Conservation (phyloP, 208 protist species). For the Leptomonas pyrrhocoris region DNA sequence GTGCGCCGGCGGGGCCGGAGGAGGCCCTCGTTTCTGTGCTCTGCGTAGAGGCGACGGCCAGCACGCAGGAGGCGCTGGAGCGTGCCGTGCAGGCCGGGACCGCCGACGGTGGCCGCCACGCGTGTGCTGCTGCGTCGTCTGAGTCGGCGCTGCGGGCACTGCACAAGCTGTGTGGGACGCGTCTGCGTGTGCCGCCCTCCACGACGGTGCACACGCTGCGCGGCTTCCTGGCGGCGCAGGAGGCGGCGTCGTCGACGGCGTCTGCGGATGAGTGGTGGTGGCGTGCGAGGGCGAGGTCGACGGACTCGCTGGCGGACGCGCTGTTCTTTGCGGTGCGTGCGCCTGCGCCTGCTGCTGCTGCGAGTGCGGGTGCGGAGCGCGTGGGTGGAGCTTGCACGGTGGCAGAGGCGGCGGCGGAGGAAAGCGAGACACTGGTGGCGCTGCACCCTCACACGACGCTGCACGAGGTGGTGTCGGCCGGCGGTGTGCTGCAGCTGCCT, state of each 20-base stretch:
- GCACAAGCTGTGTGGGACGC: conserved; percentile 23
- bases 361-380: neutral
- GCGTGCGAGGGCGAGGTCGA: neutral
- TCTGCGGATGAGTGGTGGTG: no score
- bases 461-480: conserved; percentile 18
- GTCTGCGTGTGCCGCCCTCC: conserved; percentile 20
- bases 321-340: conserved; percentile 25
- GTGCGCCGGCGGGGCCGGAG: conserved; percentile 3
- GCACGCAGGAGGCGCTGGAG: conserved; percentile 14
- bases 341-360: conserved; percentile 1
- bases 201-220: conserved; percentile 27
- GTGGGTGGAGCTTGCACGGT: neutral
- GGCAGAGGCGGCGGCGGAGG: neutral
- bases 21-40: conserved; percentile 18
- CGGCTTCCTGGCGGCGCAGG: conserved; percentile 18
- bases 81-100: no score
- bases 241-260: conserved; percentile 1
- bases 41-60: conserved; percentile 20
- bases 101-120: no score
- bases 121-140: neutral
- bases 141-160: conserved; percentile 11
- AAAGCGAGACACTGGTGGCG: conserved; percentile 11
- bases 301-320: conserved; percentile 13
- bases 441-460: conserved; percentile 17
- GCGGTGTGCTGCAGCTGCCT: conserved; percentile 7